Evolutionary conservation across 1,139 yeast species (phyloP).

Genomic region (Yamadazyma diddensiae): DNA sequence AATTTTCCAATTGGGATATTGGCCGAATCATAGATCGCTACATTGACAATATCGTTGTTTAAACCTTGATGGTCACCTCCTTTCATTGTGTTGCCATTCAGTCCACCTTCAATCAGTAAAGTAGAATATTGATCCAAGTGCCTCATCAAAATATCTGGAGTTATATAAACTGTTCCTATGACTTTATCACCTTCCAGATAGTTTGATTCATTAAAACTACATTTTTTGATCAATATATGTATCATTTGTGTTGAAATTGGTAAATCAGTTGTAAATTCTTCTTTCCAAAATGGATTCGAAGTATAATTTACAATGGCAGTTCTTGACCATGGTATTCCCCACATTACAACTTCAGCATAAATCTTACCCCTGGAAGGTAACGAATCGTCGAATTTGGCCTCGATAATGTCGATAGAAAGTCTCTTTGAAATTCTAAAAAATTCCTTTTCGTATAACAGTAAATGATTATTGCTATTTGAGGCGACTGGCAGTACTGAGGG

Average conservation of each 20-base stretch:
- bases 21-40: constrained; percentile 40
- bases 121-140: constrained; percentile 35
- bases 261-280: constrained; percentile 55
- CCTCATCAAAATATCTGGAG: constrained; percentile 51
- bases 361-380: constrained; percentile 27
- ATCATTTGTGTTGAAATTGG: constrained; percentile 55
- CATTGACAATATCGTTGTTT: constrained; percentile 38
- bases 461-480: background rate
- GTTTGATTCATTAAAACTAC: constrained; percentile 18
- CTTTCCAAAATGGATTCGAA: constrained; percentile 69
- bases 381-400: constrained; percentile 52
- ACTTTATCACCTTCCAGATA: constrained; percentile 33
- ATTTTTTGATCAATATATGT: constrained; percentile 48
- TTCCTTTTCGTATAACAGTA: constrained; percentile 26
- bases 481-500: background rate
- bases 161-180: constrained; percentile 54
- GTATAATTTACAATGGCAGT: constrained; percentile 57
- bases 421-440: constrained; percentile 55
- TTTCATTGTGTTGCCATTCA: constrained; percentile 20
- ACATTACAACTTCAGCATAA: constrained; percentile 61
- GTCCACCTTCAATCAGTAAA: constrained; percentile 31
- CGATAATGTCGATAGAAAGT: constrained; percentile 59
- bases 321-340: constrained; percentile 70
- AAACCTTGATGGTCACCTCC: constrained; percentile 9
- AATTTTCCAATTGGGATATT: constrained; percentile 57